These are phyloP conservation scores for Raphanus hybrid DNA, from an alignment of 441 rosid species.

Conservation along the genomic window DNA sequence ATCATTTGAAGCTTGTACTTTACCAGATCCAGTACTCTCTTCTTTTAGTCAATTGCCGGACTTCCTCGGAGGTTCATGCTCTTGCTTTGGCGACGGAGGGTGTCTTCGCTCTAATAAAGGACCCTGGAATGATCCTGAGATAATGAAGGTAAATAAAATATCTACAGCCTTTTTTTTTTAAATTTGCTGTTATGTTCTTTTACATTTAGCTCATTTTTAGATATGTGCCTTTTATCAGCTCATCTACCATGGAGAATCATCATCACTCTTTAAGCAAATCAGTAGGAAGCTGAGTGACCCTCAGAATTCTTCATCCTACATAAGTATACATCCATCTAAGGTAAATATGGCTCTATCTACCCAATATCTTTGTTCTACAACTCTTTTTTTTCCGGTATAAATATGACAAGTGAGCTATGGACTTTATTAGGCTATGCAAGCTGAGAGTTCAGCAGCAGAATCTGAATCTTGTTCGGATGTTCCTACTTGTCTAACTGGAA, in stretches of 20 bases:
- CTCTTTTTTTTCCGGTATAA: neutral
- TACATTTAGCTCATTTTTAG: conserved; percentile 31
- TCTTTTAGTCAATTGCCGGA: conserved; percentile 90
- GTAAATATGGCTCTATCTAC: conserved; percentile 43
- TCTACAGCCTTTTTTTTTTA: no score
- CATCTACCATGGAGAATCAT: conserved; percentile 68
- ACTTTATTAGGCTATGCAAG: conserved; percentile 61
- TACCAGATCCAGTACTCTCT: conserved; percentile 16
- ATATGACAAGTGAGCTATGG: conserved; percentile 15
- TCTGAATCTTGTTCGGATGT: conserved; percentile 74
- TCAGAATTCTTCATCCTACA: conserved; percentile 53
- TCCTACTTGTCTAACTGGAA: conserved; percentile 43
- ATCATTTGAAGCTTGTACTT: conserved; percentile 13
- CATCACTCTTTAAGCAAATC: conserved; percentile 65
- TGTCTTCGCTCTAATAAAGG: conserved; percentile 95
- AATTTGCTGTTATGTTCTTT: no score
- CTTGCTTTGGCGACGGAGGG: conserved; percentile 84
- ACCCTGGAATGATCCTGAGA: conserved; percentile 92
- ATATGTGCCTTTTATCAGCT: conserved; percentile 53
- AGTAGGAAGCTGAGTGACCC: conserved; percentile 59
- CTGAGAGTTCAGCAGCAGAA: conserved; percentile 59
- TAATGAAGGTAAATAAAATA: conserved; percentile 70
- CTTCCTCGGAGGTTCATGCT: conserved; percentile 95
- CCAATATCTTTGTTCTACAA: conserved; percentile 8
- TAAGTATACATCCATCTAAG: conserved; percentile 60